Conservation (phyloP, 2,329 filamentous ascomycete genomes). For the Alternaria panax region DNA sequence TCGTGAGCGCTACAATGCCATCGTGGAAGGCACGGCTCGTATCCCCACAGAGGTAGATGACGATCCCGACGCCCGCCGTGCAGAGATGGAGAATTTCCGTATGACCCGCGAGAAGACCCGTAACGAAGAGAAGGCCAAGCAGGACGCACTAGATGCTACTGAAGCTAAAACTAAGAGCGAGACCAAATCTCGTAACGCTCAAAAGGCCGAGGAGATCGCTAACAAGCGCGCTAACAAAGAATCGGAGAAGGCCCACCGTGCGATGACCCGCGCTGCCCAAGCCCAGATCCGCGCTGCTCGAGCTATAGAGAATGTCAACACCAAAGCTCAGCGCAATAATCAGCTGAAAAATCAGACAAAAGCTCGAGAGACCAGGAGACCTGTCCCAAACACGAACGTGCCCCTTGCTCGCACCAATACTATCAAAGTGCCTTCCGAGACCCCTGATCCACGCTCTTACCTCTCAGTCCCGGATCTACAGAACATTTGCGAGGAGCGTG, state of each 20-base stretch:
- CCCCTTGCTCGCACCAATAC: neutral
- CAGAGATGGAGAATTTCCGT: constrained; percentile 37
- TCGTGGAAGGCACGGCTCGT: constrained; percentile 54
- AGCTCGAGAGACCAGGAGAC: constrained; percentile 6
- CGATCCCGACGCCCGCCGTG: constrained; percentile 49
- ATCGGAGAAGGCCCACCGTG: constrained; percentile 29
- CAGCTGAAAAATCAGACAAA: constrained; percentile 26
- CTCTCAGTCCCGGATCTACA: constrained; percentile 33
- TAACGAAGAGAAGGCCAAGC: constrained; percentile 28
- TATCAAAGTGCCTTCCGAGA: constrained; percentile 21
- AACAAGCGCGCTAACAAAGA: constrained; percentile 21
- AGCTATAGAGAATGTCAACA: constrained; percentile 23
- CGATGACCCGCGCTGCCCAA: constrained; percentile 31
- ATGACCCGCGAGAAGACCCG: constrained; percentile 28
- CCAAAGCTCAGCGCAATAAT: constrained; percentile 22
- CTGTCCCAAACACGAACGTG: neutral
- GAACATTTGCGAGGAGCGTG: constrained; percentile 30
- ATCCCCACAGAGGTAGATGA: constrained; percentile 55
- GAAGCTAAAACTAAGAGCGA: constrained; percentile 31
- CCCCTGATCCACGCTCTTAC: constrained; percentile 33
- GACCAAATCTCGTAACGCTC: constrained; percentile 23
- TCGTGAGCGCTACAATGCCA: constrained; percentile 51
- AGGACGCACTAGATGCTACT: constrained; percentile 17
- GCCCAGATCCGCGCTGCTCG: constrained; percentile 26
- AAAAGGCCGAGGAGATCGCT: constrained; percentile 36